A percentile compares a stretch with the other conserved stretches of the same genome.
phyloP scores from a whole-genome alignment of 441 rosid genomes.

The Erysimum cheiri region DNA sequence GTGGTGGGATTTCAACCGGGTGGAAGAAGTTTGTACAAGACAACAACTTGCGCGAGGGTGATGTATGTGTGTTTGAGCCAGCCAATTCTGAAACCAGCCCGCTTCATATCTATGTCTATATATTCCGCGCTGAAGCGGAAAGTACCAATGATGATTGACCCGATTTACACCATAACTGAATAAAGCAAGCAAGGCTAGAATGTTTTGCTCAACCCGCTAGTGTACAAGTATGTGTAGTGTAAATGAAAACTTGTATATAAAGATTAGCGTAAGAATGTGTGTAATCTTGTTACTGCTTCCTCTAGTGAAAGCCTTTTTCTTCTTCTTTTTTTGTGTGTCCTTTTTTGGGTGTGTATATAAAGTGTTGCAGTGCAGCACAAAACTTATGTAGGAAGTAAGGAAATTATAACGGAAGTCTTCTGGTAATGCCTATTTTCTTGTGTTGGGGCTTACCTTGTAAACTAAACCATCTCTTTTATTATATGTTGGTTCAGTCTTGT shows the following conservation, averaged over 20 bases:
- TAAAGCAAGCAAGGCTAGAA: slow-evolving; percentile 2
- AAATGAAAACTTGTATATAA: slow-evolving; percentile 6
- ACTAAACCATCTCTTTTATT: neutral
- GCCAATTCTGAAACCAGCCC: slow-evolving; percentile 4
- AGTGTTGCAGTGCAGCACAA: slow-evolving; percentile 10
- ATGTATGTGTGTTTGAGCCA: slow-evolving; percentile 42
- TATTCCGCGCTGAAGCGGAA: slow-evolving; percentile 35
- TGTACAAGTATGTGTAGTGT: slow-evolving; percentile 13
- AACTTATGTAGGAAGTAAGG: neutral
- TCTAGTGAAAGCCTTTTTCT: neutral
- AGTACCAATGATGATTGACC: slow-evolving; percentile 29
- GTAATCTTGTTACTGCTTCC: neutral
- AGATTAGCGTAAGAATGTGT: slow-evolving; percentile 13
- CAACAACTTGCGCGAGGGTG: slow-evolving; percentile 27
- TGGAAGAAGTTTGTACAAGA: slow-evolving; percentile 36
- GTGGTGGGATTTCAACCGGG: slow-evolving; percentile 36
- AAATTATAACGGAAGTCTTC: slow-evolving; percentile 6
- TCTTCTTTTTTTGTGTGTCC: neutral
- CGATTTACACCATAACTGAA: neutral
- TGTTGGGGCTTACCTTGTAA: neutral
- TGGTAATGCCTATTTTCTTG: neutral
- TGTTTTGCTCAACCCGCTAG: neutral
- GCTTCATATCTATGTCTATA: slow-evolving; percentile 26
- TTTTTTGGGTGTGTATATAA: slow-evolving; percentile 3
- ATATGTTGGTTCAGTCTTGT: neutral